These are phyloP conservation scores for Hydnum rufescens DNA, from an alignment of 768 basidiomycete genomes.

Conservation along the genomic window DNA sequence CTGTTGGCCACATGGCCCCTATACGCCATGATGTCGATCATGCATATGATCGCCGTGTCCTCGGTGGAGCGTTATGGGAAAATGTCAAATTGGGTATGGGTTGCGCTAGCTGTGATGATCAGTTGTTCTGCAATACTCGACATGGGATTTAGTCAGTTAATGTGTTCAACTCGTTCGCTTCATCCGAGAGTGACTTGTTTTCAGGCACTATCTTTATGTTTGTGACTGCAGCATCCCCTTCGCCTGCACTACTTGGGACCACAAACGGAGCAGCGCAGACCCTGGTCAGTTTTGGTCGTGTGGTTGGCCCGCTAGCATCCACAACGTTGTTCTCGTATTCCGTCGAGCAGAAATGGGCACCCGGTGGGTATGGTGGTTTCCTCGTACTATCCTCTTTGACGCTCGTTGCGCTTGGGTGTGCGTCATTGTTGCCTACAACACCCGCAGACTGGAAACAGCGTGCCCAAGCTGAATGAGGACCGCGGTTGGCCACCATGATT, in stretches of 20 bases:
- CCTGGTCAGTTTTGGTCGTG: constrained; percentile 5
- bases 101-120: background rate
- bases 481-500: no score
- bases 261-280: constrained; percentile 9
- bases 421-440: no score
- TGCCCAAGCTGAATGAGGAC: no score
- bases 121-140: background rate
- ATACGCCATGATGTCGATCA: no score
- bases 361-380: constrained; percentile 1
- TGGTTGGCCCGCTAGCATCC: constrained; percentile 6
- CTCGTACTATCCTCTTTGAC: background rate
- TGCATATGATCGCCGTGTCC: constrained; percentile 4
- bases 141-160: background rate
- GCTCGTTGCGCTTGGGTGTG: background rate
- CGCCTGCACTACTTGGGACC: constrained; percentile 1
- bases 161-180: background rate
- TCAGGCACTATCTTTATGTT: constrained; percentile 8
- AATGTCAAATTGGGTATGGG: background rate
- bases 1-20: no score
- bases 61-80: background rate
- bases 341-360: constrained; percentile 4
- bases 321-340: constrained; percentile 7
- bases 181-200: background rate
- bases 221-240: constrained; percentile 7
- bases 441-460: no score